Evolutionary conservation across 1,284 basidiomycete genomes (phyloP).

Genomic region (Irpex sp.): DNA sequence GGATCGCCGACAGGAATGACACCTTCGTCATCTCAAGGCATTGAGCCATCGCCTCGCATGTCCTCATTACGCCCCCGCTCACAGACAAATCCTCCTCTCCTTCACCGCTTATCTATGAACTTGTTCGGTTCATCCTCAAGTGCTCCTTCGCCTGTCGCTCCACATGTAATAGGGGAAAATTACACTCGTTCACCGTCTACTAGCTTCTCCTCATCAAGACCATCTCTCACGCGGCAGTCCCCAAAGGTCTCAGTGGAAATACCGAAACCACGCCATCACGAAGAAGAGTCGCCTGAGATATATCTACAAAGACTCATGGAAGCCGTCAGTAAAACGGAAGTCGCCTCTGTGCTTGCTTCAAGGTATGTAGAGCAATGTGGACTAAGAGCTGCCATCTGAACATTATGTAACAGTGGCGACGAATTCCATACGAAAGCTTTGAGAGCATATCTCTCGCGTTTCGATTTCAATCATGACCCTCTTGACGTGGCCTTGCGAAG

Average conservation of each 20-base stretch:
- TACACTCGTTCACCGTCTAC: constrained; percentile 29
- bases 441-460: constrained; percentile 69
- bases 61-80: constrained; percentile 45
- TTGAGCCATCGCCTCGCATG: constrained; percentile 12
- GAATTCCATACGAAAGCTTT: constrained; percentile 73
- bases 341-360: constrained; percentile 77
- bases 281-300: constrained; percentile 65
- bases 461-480: constrained; percentile 80
- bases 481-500: constrained; percentile 91
- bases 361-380: constrained; percentile 45
- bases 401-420: constrained; percentile 52
- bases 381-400: constrained; percentile 12
- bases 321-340: constrained; percentile 71
- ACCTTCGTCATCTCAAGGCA: neutral
- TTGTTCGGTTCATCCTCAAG: constrained; percentile 50
- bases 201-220: constrained; percentile 40
- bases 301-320: constrained; percentile 66
- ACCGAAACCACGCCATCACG: constrained; percentile 43
- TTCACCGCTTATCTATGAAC: constrained; percentile 69
- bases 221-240: constrained; percentile 34
- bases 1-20: constrained; percentile 5
- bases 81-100: constrained; percentile 66
- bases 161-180: constrained; percentile 22
- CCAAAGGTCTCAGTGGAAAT: constrained; percentile 38
- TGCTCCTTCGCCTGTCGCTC: constrained; percentile 28